These are phyloP conservation scores for Colletotrichum gloeosporioides DNA, from an alignment of 2,329 filamentous ascomycete species.

Conservation along the genomic window DNA sequence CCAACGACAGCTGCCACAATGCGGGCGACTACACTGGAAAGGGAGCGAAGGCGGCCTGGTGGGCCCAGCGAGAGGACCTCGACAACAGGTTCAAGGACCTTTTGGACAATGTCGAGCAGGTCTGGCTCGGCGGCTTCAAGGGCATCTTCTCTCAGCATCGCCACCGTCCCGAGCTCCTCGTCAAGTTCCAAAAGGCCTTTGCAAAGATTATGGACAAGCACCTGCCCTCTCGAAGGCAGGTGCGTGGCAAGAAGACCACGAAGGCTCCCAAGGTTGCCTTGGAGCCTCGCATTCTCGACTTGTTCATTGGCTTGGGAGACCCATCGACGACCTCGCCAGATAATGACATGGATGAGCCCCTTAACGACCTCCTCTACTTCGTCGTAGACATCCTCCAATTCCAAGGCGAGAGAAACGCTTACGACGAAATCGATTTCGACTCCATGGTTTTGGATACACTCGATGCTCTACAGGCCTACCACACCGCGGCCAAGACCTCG, in stretches of 20 bases:
- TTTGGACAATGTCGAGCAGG: slow-evolving; percentile 83
- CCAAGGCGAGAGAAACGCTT: slow-evolving; percentile 93
- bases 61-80: slow-evolving; percentile 81
- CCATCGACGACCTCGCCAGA: slow-evolving; percentile 63
- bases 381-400: slow-evolving; percentile 97
- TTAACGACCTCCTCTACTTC: slow-evolving; percentile 95
- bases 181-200: slow-evolving; percentile 79
- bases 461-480: slow-evolving; percentile 83
- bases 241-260: slow-evolving; percentile 58
- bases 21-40: slow-evolving; percentile 72
- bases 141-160: slow-evolving; percentile 86
- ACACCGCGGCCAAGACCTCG: slow-evolving; percentile 54
- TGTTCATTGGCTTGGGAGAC: slow-evolving; percentile 87
- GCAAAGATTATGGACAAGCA: slow-evolving; percentile 81
- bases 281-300: slow-evolving; percentile 73
- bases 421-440: slow-evolving; percentile 97
- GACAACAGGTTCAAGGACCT: slow-evolving; percentile 80
- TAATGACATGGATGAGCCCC: slow-evolving; percentile 80
- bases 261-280: slow-evolving; percentile 50
- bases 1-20: slow-evolving; percentile 83
- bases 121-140: slow-evolving; percentile 94
- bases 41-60: slow-evolving; percentile 84
- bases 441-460: slow-evolving; percentile 86
- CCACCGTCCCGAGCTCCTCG: slow-evolving; percentile 67
- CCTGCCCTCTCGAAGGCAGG: slow-evolving; percentile 79